Conservation (phyloP, 2,329 filamentous ascomycete species). For the Metarhizium robertsii region DNA sequence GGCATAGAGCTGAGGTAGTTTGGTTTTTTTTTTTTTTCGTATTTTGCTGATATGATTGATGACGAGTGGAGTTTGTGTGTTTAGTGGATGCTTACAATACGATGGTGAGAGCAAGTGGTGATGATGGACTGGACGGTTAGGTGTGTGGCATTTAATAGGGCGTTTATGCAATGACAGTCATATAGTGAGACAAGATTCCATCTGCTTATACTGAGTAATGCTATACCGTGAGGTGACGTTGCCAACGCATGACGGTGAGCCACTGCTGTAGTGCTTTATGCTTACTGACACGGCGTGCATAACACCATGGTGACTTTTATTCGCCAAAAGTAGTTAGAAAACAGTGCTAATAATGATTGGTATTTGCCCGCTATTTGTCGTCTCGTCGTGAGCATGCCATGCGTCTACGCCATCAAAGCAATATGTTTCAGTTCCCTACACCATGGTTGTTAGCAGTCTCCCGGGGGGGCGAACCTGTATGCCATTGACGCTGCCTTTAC, state of each 20-base stretch:
- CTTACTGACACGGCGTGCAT: too few species aligned
- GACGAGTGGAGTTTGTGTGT: not conserved
- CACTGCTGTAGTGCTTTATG: too few species aligned
- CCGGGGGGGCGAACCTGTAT: too few species aligned
- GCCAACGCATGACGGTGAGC: too few species aligned
- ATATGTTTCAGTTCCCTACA: slow-evolving; percentile 43
- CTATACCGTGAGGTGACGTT: not conserved
- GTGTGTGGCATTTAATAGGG: not conserved
- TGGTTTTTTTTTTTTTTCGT: not conserved
- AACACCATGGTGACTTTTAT: too few species aligned
- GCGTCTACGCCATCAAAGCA: slow-evolving; percentile 35
- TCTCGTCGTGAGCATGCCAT: not conserved
- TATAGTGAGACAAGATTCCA: not conserved
- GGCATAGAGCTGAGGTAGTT: not conserved
- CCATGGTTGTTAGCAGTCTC: not conserved
- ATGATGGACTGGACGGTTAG: not conserved
- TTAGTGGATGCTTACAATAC: not conserved
- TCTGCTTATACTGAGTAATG: not conserved
- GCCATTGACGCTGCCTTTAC: slow-evolving; percentile 10
- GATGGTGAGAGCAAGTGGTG: not conserved
- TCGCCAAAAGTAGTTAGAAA: too few species aligned
- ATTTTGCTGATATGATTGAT: not conserved
- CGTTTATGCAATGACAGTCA: not conserved
- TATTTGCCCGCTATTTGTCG: not conserved
- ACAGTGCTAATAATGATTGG: too few species aligned